Percentiles rank a stretch among this genome's conserved stretches.
Evolutionary conservation across 352 stramenopile genomes (phyloP).

Genomic region (Phytophthora pisi): DNA sequence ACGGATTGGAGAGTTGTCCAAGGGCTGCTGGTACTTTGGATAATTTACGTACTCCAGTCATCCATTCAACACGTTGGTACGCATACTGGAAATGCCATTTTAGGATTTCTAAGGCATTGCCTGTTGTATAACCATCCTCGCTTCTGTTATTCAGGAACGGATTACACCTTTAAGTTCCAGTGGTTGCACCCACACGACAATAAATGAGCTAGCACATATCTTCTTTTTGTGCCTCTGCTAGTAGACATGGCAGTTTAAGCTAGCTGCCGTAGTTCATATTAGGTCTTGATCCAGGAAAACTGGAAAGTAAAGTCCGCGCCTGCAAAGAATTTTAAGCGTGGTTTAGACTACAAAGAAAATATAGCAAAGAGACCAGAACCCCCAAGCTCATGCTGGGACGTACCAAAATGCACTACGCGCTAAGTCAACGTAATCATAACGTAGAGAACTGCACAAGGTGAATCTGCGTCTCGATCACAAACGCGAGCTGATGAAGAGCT

Average conservation of each 20-base stretch:
- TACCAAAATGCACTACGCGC: constrained; percentile 4
- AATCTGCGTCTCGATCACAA: constrained; percentile 28
- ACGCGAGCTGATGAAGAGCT: constrained; percentile 3
- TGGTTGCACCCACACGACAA: neutral
- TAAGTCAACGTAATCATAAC: constrained; percentile 7
- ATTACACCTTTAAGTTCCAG: constrained; percentile 1
- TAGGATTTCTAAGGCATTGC: neutral
- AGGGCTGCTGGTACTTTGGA: neutral
- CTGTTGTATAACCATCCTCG: neutral
- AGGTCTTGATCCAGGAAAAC: neutral
- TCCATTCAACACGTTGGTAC: neutral
- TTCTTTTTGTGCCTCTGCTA: neutral
- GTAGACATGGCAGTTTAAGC: too few relatives aligned
- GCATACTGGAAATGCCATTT: neutral
- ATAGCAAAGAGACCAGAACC: neutral
- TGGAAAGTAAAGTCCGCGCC: constrained; percentile 2
- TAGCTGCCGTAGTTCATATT: neutral
- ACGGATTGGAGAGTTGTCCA: neutral
- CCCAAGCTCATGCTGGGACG: neutral
- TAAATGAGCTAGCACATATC: neutral
- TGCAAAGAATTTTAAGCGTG: neutral
- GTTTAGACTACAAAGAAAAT: neutral
- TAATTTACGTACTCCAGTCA: neutral
- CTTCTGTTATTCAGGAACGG: neutral
- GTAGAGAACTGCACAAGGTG: constrained; percentile 20